phyloP scores from a whole-genome alignment of 2,329 filamentous ascomycete genomes.

The Knoxdaviesia capensis region DNA sequence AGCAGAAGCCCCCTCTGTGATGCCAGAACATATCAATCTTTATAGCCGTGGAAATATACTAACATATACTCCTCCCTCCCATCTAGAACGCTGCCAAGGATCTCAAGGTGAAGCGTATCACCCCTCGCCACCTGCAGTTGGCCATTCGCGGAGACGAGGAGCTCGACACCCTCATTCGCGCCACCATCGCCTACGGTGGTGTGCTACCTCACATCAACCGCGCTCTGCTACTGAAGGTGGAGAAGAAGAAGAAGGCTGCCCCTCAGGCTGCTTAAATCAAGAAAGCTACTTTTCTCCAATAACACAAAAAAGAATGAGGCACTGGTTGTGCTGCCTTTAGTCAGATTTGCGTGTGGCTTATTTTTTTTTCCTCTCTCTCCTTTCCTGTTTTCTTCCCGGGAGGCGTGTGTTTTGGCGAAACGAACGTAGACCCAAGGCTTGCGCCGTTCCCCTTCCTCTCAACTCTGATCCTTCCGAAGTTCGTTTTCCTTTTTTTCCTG shows the following conservation, averaged over 20 bases:
- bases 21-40: no score
- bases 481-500: no score
- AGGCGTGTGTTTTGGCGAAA: no score
- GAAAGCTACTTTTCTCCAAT: background rate
- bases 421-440: no score
- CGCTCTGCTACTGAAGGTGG: constrained; percentile 82
- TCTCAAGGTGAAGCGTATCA: constrained; percentile 99
- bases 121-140: constrained; percentile 88
- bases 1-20: no score
- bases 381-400: no score
- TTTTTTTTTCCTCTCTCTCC: no score
- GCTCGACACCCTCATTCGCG: constrained; percentile 88
- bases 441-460: no score
- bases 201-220: constrained; percentile 98
- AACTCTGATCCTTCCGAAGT: no score
- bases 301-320: background rate
- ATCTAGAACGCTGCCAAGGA: constrained; percentile 86
- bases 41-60: constrained; percentile 3
- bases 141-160: constrained; percentile 98
- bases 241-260: constrained; percentile 79
- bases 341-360: no score
- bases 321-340: background rate
- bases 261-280: constrained; percentile 3
- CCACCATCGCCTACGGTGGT: constrained; percentile 96
- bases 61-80: constrained; percentile 3